Evolutionary conservation across 176 grass and related monocot species (phyloP), one percentile per base, ranked within the genome.

Genomic region (Phoenix dactylifera): DNA sequence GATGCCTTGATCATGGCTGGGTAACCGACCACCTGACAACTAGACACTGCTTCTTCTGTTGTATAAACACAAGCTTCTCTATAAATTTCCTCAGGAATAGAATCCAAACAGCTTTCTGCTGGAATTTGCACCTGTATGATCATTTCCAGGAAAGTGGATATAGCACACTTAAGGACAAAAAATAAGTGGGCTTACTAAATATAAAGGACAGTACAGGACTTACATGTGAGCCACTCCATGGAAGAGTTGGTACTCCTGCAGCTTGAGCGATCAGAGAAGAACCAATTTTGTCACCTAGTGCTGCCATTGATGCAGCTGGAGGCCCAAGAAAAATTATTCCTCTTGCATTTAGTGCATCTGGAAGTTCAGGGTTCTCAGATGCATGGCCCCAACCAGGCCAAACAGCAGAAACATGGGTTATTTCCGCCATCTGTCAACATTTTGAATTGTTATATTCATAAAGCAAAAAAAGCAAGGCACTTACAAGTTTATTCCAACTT

Each of bases 1-100:
- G 94, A 98, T 75, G 94, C 94, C 60, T 98, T 98, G 69, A 98
- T 98, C 94, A 98, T 98, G 59, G 94, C 88, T 52, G 94, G 94
- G 75, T 98, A 98, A 18, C 94, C 94, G 4, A 98, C 79, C 18
- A 92, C 85, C 65, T 98, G 81, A 74, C 88, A 98, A 66, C 94
- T 98, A 72, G 84, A 84, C 15, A 93, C 82, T 59, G 88, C 94
- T 80, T 98, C 94, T 51, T 98, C 85, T 65, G 88, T 98, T 64
- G 93, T 92, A 62, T 81, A 76, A 68, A 98, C 88, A 59, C 93
- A 98, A 52, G 93, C 93, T 51, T 83, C 70, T 70, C 74, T 92
- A 65, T 98, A 98, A 51, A 98, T 79, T 18, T 92, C 88, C 60
- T 92, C 93, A 0, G 93, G 84, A 72, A 98, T 92, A n/a, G 81